Evolutionary conservation across 352 stramenopile genomes (phyloP), one percentile per base, ranked within the genome.

Genomic region (Phytophthora citrophthora): DNA sequence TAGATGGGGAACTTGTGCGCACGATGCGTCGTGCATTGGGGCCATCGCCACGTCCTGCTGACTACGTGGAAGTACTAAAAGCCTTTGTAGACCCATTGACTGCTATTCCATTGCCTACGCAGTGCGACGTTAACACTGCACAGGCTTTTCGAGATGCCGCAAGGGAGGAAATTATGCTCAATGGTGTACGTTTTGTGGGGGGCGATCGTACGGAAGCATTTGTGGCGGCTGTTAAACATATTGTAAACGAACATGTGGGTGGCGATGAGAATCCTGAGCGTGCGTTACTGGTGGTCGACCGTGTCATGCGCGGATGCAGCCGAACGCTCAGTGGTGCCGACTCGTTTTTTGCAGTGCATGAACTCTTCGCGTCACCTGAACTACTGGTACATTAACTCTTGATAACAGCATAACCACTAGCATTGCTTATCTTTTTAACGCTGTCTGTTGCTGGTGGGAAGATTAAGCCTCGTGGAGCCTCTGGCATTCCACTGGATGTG

Each of bases 301-400:
- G 81, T 16, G 66, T 93, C 62, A 86, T 91, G 79, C 75, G 85
- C 12, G 70, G 77, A 7, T 91, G 85, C 66, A 91, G 79, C 49
- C 85, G 85, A 36, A 93, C 82, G 20, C 81, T 91, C 41, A 93
- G 81, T 55, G 85, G 82, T 36, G 79, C 79, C 9, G 85, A 91
- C 68, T 90, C 82, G 55, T 90, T 89, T 63, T 93, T 91, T 69
- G 82, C 84, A 9, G 70, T 90, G 15, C 62, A 89, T 50, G 80
- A 93, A 55, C 77, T 91, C 26, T 88, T 93, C 58, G 69, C 79
- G 2, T 50, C 52, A 29, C 68, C 82, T 9, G 71, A 88, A 12
- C 63, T 90, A 23, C 70, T 93, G 54, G 81, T 89, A 53, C 48
- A 65, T 67, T 23, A n/a, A n/a, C n/a, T n/a, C n/a, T n/a, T 18